These are phyloP conservation scores for Tetrahymena borealis DNA, from an alignment of 73 alveolate genomes.

Conservation along the genomic window DNA sequence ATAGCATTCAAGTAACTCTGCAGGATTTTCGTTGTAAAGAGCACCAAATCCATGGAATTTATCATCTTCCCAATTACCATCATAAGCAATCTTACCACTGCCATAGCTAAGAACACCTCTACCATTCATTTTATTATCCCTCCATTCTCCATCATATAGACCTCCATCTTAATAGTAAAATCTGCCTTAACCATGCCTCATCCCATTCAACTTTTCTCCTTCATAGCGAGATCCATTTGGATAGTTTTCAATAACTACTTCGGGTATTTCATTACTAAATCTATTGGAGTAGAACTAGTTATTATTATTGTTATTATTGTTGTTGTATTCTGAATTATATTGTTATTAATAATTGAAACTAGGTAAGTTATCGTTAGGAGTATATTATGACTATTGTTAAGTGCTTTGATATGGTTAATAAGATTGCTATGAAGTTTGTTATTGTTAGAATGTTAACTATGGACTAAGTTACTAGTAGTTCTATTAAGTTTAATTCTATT, in stretches of 20 bases:
- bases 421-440: too few relatives aligned
- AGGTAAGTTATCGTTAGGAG: background rate
- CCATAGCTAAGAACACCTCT: constrained; percentile 24
- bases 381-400: background rate
- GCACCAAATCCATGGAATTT: constrained; percentile 36
- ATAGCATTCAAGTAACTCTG: constrained; percentile 7
- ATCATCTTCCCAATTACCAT: constrained; percentile 39
- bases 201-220: constrained; percentile 27
- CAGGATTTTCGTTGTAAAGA: constrained; percentile 27
- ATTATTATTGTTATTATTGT: background rate
- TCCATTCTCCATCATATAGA: constrained; percentile 47
- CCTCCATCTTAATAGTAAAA: constrained; percentile 43
- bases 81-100: constrained; percentile 41
- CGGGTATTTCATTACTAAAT: background rate
- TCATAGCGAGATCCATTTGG: constrained; percentile 44
- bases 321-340: too few relatives aligned
- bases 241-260: constrained; percentile 30
- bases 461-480: background rate
- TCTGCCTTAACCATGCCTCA: constrained; percentile 45
- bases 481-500: background rate
- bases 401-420: background rate
- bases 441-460: too few relatives aligned
- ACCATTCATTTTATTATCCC: constrained; percentile 41
- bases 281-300: background rate
- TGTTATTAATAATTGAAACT: background rate